phyloP scores from a whole-genome alignment of 2,329 filamentous ascomycete species.

The Penicillium crustosum region DNA sequence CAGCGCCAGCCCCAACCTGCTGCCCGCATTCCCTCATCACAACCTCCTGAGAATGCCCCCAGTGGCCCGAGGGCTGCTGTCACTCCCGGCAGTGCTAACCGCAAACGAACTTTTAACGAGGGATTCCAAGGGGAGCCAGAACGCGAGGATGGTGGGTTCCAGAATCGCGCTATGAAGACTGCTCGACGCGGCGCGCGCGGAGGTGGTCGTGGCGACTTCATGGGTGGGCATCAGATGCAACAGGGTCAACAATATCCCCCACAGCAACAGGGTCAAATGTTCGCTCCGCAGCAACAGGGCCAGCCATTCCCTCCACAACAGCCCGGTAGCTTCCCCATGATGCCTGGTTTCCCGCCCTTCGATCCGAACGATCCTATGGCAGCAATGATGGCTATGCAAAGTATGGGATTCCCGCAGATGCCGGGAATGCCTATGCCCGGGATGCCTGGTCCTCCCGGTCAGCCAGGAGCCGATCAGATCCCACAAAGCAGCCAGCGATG shows the following conservation, averaged over 20 bases:
- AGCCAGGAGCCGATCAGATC: conserved; percentile 31
- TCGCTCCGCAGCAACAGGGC: conserved; percentile 23
- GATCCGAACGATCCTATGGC: conserved; percentile 58
- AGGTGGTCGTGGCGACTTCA: conserved; percentile 46
- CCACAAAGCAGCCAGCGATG: conserved; percentile 46
- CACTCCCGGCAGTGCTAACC: conserved; percentile 33
- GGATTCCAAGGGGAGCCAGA: conserved; percentile 49
- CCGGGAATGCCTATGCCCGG: conserved; percentile 49
- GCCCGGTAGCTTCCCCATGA: conserved; percentile 37
- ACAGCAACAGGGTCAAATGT: conserved; percentile 26
- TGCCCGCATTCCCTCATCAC: conserved; percentile 19
- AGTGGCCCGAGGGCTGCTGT: conserved; percentile 25
- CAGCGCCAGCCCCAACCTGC: conserved; percentile 23
- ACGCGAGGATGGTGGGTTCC: conserved; percentile 41
- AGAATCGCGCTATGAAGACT: conserved; percentile 51
- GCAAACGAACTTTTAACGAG: conserved; percentile 56
- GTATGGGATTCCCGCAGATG: conserved; percentile 53
- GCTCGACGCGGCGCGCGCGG: conserved; percentile 40
- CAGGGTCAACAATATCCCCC: conserved; percentile 31
- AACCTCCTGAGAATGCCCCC: conserved; percentile 25
- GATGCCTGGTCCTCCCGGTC: conserved; percentile 28
- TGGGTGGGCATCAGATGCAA: conserved; percentile 31
- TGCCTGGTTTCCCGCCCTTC: conserved; percentile 52
- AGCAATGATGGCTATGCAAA: conserved; percentile 54
- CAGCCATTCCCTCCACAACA: conserved; percentile 31